These are phyloP conservation scores for Boletus mariae DNA, from an alignment of 1,284 basidiomycete genomes.

Conservation along the genomic window DNA sequence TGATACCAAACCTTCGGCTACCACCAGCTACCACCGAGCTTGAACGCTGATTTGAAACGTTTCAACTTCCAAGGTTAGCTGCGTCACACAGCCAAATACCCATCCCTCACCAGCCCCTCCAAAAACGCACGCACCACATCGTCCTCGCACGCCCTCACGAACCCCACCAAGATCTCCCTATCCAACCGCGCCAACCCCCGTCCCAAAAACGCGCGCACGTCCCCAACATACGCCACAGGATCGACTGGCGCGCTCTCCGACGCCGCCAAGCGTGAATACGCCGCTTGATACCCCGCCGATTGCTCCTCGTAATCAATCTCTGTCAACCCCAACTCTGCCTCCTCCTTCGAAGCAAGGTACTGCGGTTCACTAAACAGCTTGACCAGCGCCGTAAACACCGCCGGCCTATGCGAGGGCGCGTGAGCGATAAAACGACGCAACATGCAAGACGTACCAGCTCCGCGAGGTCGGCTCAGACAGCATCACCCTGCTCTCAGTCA, in stretches of 20 bases:
- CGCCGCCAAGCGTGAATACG: constrained; percentile 88
- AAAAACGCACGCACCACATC: constrained; percentile 41
- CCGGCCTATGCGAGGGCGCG: constrained; percentile 47
- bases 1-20: too few relatives aligned
- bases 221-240: constrained; percentile 56
- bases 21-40: too few relatives aligned
- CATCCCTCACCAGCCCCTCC: constrained; percentile 38
- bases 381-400: constrained; percentile 68
- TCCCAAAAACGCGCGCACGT: constrained; percentile 53
- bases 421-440: not conserved
- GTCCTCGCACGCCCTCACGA: constrained; percentile 36
- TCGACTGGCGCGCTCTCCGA: constrained; percentile 55
- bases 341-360: constrained; percentile 50
- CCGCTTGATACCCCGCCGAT: constrained; percentile 88
- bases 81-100: constrained; percentile 27
- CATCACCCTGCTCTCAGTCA: constrained; percentile 74
- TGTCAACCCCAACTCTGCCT: constrained; percentile 48
- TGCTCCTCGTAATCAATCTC: constrained; percentile 88
- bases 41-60: too few relatives aligned
- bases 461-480: constrained; percentile 58
- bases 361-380: constrained; percentile 76
- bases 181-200: constrained; percentile 40
- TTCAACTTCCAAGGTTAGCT: too few relatives aligned
- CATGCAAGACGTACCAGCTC: constrained; percentile 56
- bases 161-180: constrained; percentile 35